Conservation (phyloP, 2,329 filamentous ascomycete genomes). For the Tolypocladium nubicola region DNA sequence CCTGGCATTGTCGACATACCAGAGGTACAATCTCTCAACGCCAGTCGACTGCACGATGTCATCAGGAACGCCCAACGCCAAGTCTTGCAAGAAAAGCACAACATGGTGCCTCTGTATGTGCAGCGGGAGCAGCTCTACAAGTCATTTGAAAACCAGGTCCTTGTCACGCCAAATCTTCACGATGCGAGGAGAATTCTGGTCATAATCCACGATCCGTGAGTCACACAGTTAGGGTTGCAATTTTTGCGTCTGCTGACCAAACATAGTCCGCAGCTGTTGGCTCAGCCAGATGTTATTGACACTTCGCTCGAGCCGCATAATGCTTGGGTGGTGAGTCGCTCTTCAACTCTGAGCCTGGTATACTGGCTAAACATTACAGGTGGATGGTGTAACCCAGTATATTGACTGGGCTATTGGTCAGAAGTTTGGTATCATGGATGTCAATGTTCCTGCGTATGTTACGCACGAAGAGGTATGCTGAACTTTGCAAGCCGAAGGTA, state of each 20-base stretch:
- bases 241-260: conserved; percentile 7
- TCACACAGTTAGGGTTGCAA: conserved; percentile 7
- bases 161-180: conserved; percentile 65
- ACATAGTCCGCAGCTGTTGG: conserved; percentile 55
- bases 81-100: conserved; percentile 57
- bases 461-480: conserved; percentile 46
- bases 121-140: conserved; percentile 62
- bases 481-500: neutral
- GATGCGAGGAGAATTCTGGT: conserved; percentile 61
- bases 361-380: conserved; percentile 36
- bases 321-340: conserved; percentile 64
- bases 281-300: conserved; percentile 56
- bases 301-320: conserved; percentile 74
- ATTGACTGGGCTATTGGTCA: conserved; percentile 73
- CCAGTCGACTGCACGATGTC: conserved; percentile 65
- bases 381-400: conserved; percentile 71
- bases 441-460: conserved; percentile 77
- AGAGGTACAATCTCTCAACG: conserved; percentile 39
- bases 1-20: conserved; percentile 49
- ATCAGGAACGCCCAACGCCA: conserved; percentile 69
- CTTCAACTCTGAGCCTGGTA: neutral
- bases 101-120: conserved; percentile 73
- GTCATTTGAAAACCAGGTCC: conserved; percentile 76
- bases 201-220: conserved; percentile 84
- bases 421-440: conserved; percentile 76